Evolutionary conservation across 805 yeast species (phyloP), one percentile per base, ranked within the genome.

Genomic region (Tetrapisispora pingtungensis): DNA sequence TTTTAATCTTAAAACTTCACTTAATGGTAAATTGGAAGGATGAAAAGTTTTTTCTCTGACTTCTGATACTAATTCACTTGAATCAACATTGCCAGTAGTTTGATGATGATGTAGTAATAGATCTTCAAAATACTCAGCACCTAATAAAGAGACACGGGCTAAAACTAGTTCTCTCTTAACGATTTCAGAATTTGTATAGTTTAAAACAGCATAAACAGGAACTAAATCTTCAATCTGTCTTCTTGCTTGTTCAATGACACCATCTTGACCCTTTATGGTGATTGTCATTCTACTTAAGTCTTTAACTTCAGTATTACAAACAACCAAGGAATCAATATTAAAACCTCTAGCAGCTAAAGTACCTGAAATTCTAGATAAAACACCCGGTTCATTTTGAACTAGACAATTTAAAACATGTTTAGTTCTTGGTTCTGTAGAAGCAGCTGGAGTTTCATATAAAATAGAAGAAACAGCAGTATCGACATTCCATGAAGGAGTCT

Each of bases 341-440:
- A 93, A 93, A 15, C 98, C 98, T 65, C 98, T 77, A 33, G 97
- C 97, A 33, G 98, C 98, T 54, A 93, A 74, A 43, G 95, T 88
- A 44, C 97, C 96, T 7, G 97, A 84, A 36, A 93, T 85, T 44
- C 90, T 78, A 31, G 95, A 82, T 57, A 93, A 72, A 38, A 93
- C 98, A 74, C 98, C 98, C 7, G 98, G 97, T 69, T 93, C 98
- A 66, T 93, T 90, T 69, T 93, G 97, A 15, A 93, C 98, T 61
- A 93, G 74, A 70, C 98, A 93, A 74, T 90, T 93, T 63, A 93
- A 74, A 37, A 93, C 94, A 57, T 93, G 98, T 58, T 84, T 84
- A 53, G 83, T 81, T 54, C 75, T 72, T 35, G 88, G 85, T 33
- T 81, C 77, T 36, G 52, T 62, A 18, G 67, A 59, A 13, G 72